phyloP scores from a whole-genome alignment of 495 filamentous ascomycete genomes.

The Penicillium chermesinum region DNA sequence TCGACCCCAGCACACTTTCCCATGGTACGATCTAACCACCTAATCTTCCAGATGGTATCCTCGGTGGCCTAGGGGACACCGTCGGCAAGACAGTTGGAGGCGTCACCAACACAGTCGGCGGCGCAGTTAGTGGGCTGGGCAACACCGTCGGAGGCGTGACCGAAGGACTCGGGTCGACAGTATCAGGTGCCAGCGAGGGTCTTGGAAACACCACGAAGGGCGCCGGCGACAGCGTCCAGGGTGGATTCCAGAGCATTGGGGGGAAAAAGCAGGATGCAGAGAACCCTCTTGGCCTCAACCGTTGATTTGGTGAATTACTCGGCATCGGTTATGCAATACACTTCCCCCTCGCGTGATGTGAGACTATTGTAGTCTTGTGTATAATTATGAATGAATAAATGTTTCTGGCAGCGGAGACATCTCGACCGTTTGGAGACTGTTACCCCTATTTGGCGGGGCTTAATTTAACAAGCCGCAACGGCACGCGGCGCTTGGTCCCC shows the following conservation, averaged over 20 bases:
- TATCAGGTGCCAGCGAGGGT: slow-evolving; percentile 28
- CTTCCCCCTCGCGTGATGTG: no score
- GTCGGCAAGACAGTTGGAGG: slow-evolving; percentile 35
- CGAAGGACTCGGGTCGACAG: slow-evolving; percentile 30
- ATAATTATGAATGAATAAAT: background rate
- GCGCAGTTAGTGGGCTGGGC: slow-evolving; percentile 28
- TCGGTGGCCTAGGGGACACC: slow-evolving; percentile 32
- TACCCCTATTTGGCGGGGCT: no score
- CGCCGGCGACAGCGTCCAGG: slow-evolving; percentile 12
- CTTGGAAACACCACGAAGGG: slow-evolving; percentile 32
- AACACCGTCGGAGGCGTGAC: slow-evolving; percentile 32
- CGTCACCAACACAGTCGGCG: slow-evolving; percentile 31
- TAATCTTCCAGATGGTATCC: slow-evolving; percentile 17
- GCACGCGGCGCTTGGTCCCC: no score
- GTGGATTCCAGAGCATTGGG: slow-evolving; percentile 10
- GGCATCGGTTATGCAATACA: no score
- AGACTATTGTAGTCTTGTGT: no score
- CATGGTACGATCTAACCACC: background rate
- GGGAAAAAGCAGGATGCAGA: slow-evolving; percentile 22
- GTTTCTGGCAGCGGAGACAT: no score
- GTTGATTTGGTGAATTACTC: no score
- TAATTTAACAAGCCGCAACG: no score
- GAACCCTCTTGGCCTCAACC: slow-evolving; percentile 22
- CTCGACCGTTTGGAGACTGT: no score
- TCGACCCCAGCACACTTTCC: background rate